Conservation (phyloP, 164 flowering plant genomes). For the Annona cherimola region DNA sequence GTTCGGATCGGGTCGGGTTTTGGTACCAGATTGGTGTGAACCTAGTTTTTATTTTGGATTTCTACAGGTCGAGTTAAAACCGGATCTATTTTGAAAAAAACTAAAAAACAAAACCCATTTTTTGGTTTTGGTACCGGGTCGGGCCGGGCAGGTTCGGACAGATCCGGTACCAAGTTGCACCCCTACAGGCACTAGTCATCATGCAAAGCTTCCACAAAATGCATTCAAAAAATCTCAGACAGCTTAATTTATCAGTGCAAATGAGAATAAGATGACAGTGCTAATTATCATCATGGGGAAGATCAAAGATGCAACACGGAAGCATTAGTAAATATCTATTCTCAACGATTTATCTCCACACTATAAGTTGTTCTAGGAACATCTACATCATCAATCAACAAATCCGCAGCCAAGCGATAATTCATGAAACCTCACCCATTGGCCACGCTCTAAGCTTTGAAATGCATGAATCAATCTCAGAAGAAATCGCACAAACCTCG, state of each 20-base stretch:
- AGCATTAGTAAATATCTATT: not conserved
- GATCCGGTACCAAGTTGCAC: no score
- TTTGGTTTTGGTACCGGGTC: no score
- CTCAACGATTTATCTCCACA: not conserved
- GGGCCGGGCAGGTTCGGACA: no score
- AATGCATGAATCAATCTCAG: no score
- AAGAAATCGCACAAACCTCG: no score
- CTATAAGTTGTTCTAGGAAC: not conserved
- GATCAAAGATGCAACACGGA: not conserved
- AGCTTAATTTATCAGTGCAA: not conserved
- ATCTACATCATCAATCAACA: not conserved
- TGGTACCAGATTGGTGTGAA: no score
- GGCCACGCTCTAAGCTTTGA: not conserved
- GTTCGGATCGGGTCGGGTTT: no score
- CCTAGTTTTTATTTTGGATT: no score
- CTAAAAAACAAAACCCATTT: no score
- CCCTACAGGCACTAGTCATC: conserved; percentile 61
- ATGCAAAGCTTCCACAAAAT: conserved; percentile 94
- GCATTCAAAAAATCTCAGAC: conserved; percentile 56
- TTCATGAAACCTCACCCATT: not conserved
- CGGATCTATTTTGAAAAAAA: no score
- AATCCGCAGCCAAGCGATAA: not conserved
- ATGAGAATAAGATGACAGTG: not conserved
- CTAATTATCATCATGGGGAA: not conserved
- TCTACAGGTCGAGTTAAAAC: no score